Evolutionary conservation across 495 filamentous ascomycete genomes (phyloP), one percentile per base, ranked within the genome.

Genomic region (Penicillium maclennaniae): DNA sequence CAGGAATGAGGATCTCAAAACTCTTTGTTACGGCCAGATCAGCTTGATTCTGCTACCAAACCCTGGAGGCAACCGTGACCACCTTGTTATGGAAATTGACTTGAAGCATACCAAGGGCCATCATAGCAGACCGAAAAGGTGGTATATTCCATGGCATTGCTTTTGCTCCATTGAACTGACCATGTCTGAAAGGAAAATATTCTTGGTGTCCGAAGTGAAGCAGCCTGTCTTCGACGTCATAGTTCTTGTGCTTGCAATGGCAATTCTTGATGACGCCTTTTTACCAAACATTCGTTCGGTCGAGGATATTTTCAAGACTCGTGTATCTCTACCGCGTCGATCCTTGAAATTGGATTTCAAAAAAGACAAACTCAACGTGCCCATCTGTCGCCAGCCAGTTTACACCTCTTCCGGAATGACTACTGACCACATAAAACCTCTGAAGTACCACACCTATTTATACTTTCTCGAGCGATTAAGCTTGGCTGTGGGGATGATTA

Each of bases 41-140:
- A 60, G 44, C 21, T 49, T 60, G 27, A 27, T 56, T 45, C 23
- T 58, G 15, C 48, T 57, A 16, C 57, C 55, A 7, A 60, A 58
- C 17, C 57, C 57, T 31, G 28, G 37, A n/a, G 47, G 57, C 6
- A 17, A 14, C 2, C 46, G 54, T 21, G 57, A 58, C 34, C 41
- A 59, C 23, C 36, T 58, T 39, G 21, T 49, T 1, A 56, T 53
- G 17, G 54, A 58, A 57, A 36, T 60, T 19, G 42, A 39, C 31
- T 45, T 57, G 14, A 45, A 55, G 34, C 37, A 58, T 50, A 58
- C 54, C 10, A 60, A 60, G 27, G 54, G 47, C 44, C 23, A 47
- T 38, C 20, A 58, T 14, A 52, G 16, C 7, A 51, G 40, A 39
- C 31, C 44, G 16, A 49, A 56, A 27, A 38, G 12, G 53, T 57